Evolutionary conservation across 352 stramenopile genomes (phyloP).

Genomic region (Phytophthora constricta): DNA sequence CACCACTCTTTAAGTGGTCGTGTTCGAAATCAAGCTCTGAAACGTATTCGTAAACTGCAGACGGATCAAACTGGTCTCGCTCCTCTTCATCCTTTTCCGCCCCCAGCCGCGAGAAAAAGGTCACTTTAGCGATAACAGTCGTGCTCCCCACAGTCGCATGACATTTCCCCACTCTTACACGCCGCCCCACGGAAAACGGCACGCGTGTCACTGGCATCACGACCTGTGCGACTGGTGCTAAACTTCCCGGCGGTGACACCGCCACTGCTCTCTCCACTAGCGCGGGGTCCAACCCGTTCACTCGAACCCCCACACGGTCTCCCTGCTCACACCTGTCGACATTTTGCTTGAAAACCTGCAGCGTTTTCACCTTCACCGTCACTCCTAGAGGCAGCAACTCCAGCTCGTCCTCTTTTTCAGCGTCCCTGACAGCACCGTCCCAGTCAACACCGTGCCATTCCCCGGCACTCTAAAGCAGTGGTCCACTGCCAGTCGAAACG

Average conservation of each 20-base stretch:
- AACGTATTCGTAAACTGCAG: conserved; percentile 56
- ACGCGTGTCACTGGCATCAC: conserved; percentile 63
- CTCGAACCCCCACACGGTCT: conserved; percentile 96
- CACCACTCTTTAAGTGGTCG: not conserved
- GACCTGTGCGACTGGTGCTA: conserved; percentile 59
- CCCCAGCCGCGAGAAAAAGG: conserved; percentile 60
- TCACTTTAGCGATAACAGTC: conserved; percentile 70
- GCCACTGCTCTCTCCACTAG: conserved; percentile 70
- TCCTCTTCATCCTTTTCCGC: not conserved
- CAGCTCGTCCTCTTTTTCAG: conserved; percentile 92
- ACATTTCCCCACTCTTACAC: conserved; percentile 76
- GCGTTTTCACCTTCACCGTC: conserved; percentile 96
- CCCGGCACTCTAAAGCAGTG: conserved; percentile 98
- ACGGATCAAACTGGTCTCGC: conserved; percentile 41
- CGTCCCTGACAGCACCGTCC: conserved; percentile 90
- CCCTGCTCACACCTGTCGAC: conserved; percentile 88
- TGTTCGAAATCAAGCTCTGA: conserved; percentile 30
- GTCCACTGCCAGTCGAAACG: conserved; percentile 96
- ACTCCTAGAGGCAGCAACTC: conserved; percentile 90
- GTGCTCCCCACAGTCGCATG: conserved; percentile 80
- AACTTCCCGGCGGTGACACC: conserved; percentile 52
- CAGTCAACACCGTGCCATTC: conserved; percentile 98
- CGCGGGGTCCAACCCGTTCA: conserved; percentile 74
- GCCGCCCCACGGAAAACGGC: conserved; percentile 54
- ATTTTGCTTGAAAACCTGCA: conserved; percentile 97